Percentiles rank a stretch among this genome's conserved stretches.
Evolutionary conservation across 2,329 filamentous ascomycete genomes (phyloP).

Genomic region (Cadophora sp.): DNA sequence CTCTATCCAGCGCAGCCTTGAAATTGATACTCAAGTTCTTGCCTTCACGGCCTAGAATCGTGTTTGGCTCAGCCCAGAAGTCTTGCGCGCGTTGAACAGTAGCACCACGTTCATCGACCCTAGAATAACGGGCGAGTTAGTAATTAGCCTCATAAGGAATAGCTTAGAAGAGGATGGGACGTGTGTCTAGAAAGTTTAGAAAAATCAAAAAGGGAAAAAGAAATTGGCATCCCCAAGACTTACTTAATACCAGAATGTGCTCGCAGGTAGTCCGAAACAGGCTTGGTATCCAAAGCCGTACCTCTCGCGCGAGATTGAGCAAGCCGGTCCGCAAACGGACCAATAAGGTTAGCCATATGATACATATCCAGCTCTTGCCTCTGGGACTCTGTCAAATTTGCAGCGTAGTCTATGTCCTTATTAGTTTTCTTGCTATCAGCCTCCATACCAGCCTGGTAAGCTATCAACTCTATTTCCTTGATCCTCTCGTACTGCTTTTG

Average conservation of each 20-base stretch:
- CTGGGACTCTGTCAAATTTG: not conserved
- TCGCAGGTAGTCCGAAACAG: not conserved
- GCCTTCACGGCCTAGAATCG: not conserved
- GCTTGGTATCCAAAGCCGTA: not conserved
- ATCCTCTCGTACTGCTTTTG: slow-evolving; percentile 4
- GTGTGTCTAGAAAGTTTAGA: too few species aligned
- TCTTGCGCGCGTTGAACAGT: not conserved
- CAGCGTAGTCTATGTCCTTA: not conserved
- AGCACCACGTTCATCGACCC: slow-evolving; percentile 2
- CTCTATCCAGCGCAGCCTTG: slow-evolving; percentile 11
- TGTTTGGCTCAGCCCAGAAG: slow-evolving; percentile 6
- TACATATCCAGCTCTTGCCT: not conserved
- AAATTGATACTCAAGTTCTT: slow-evolving; percentile 9
- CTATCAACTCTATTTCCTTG: not conserved
- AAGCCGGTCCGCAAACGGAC: not conserved
- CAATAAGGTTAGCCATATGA: not conserved
- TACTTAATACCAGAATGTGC: not conserved
- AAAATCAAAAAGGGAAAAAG: too few species aligned
- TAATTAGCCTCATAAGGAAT: too few species aligned
- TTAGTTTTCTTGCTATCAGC: not conserved
- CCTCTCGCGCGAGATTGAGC: not conserved
- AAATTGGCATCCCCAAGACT: too few species aligned
- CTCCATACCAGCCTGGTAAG: not conserved
- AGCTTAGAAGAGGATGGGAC: too few species aligned
- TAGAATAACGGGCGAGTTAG: too few species aligned